Evolutionary conservation across 495 filamentous ascomycete genomes (phyloP).

Genomic region (Usnea hakonensis): DNA sequence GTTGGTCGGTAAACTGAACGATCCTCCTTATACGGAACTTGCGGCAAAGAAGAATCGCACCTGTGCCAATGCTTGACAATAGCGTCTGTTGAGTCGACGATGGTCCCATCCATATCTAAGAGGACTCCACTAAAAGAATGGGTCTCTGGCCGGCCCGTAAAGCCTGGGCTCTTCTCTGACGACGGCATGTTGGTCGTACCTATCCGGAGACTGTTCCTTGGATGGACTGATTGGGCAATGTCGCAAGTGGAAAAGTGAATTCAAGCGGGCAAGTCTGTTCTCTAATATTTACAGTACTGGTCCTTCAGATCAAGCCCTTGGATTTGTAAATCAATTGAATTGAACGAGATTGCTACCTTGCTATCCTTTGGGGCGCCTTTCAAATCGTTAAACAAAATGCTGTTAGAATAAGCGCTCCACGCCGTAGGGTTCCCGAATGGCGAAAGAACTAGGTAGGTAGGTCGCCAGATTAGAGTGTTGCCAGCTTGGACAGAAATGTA

Average conservation of each 20-base stretch:
- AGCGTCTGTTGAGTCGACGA: conserved; percentile 71
- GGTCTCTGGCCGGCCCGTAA: conserved; percentile 50
- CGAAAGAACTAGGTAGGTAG: too few species aligned
- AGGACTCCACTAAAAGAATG: conserved; percentile 69
- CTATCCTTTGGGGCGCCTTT: neutral
- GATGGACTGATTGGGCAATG: neutral
- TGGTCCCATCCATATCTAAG: conserved; percentile 63
- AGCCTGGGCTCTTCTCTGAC: conserved; percentile 29
- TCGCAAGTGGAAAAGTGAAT: neutral
- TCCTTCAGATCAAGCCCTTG: neutral
- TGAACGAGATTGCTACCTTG: neutral
- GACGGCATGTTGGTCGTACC: neutral
- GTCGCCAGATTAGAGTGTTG: too few species aligned
- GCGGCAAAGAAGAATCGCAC: conserved; percentile 40
- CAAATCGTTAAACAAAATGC: neutral
- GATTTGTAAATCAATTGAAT: neutral
- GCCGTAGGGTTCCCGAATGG: neutral
- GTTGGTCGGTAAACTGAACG: conserved; percentile 9
- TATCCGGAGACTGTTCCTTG: neutral
- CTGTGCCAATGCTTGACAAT: conserved; percentile 89
- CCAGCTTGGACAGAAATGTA: too few species aligned
- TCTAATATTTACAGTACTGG: neutral
- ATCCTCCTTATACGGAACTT: neutral
- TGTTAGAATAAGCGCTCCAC: neutral
- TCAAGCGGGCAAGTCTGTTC: neutral